Evolutionary conservation across 2,329 filamentous ascomycete genomes (phyloP).

Genomic region (Periconia sp.): DNA sequence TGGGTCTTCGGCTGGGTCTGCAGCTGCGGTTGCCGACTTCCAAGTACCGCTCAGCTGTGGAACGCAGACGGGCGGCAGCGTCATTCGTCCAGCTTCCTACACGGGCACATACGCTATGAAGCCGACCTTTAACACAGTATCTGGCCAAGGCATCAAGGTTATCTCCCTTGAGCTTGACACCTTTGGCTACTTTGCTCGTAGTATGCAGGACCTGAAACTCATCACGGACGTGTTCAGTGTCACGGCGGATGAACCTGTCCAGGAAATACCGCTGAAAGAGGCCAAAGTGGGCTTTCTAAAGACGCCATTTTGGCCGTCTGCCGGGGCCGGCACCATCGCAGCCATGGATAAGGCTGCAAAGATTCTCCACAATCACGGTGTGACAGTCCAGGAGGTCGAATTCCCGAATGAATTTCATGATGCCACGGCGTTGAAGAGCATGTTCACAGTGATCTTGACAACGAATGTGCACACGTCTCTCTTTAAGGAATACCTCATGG

Average conservation of each 20-base stretch:
- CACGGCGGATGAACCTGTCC: constrained; percentile 51
- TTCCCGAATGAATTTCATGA: too few species aligned
- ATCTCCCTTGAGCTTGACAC: constrained; percentile 65
- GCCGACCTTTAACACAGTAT: constrained; percentile 66
- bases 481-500: constrained; percentile 55
- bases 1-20: constrained; percentile 69
- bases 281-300: constrained; percentile 46
- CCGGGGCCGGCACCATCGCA: constrained; percentile 3
- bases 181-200: constrained; percentile 63
- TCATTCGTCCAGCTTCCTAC: constrained; percentile 65
- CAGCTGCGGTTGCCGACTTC: constrained; percentile 66
- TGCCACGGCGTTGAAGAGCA: too few species aligned
- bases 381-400: constrained; percentile 59
- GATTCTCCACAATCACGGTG: constrained; percentile 52
- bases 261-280: background rate
- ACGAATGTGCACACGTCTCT: constrained; percentile 57
- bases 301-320: constrained; percentile 51
- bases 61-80: constrained; percentile 68
- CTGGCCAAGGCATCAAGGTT: constrained; percentile 62
- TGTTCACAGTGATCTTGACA: too few species aligned
- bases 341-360: constrained; percentile 19
- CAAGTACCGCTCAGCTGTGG: constrained; percentile 64
- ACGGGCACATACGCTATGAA: constrained; percentile 67
- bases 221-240: constrained; percentile 59
- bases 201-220: constrained; percentile 61